phyloP scores from a whole-genome alignment of 164 flowering plant genomes.

The Chloranthus sessilifolius region DNA sequence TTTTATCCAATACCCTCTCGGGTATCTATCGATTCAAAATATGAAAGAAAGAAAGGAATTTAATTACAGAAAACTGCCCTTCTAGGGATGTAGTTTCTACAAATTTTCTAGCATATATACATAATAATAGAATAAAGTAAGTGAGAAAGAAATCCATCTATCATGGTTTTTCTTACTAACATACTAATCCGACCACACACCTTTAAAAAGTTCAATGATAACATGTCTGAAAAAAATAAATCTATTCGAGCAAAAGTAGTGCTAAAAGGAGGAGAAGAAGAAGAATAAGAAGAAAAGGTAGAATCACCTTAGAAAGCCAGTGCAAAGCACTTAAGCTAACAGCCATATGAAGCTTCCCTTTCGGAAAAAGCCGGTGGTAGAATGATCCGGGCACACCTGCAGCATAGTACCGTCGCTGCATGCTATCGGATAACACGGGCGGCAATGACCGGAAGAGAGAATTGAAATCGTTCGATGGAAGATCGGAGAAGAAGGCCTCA shows the following conservation, averaged over 20 bases:
- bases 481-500: conserved; percentile 40
- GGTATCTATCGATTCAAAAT: conserved; percentile 21
- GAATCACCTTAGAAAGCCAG: conserved; percentile 31
- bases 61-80: no score
- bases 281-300: neutral
- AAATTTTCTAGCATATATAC: no score
- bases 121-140: no score
- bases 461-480: conserved; percentile 42
- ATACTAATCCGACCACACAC: no score
- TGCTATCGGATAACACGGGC: neutral
- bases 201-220: no score
- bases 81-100: no score
- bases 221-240: no score
- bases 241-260: no score
- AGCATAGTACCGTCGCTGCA: conserved; percentile 19
- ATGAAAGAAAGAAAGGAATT: neutral
- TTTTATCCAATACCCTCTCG: conserved; percentile 25
- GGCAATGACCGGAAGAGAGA: conserved; percentile 26
- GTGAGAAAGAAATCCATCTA: neutral
- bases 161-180: no score
- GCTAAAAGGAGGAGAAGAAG: no score
- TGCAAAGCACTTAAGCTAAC: conserved; percentile 37
- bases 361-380: conserved; percentile 30
- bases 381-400: conserved; percentile 37
- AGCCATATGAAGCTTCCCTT: conserved; percentile 31